Percentiles rank a stretch among this genome's conserved stretches.
Evolutionary conservation across 108 stramenopile species (phyloP).

Genomic region (Discostella stelligeroides): DNA sequence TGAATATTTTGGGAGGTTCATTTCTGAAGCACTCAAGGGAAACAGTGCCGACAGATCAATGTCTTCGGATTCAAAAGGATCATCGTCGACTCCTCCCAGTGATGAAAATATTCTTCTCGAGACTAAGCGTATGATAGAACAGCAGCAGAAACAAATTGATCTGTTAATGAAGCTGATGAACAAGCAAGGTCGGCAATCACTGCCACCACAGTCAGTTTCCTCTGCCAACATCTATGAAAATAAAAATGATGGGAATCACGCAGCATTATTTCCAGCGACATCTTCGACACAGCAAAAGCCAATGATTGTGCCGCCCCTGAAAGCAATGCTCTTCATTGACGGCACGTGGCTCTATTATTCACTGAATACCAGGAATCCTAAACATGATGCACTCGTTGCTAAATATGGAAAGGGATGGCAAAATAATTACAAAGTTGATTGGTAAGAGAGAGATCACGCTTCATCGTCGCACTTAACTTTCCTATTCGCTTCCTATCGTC

Average conservation of each 20-base stretch:
- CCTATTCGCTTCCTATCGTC: neutral
- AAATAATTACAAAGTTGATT: slow-evolving; percentile 65
- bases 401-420: slow-evolving; percentile 80
- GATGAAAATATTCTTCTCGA: slow-evolving; percentile 29
- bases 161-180: slow-evolving; percentile 45
- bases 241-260: neutral
- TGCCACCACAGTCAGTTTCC: slow-evolving; percentile 6
- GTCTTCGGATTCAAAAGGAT: slow-evolving; percentile 1
- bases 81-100: slow-evolving; percentile 8
- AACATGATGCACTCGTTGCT: slow-evolving; percentile 53
- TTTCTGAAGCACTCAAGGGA: slow-evolving; percentile 23
- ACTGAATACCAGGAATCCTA: slow-evolving; percentile 51
- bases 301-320: slow-evolving; percentile 65
- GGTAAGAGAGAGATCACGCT: slow-evolving; percentile 38
- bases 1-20: slow-evolving; percentile 26
- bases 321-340: slow-evolving; percentile 88
- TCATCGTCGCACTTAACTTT: neutral
- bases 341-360: slow-evolving; percentile 93
- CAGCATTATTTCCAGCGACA: neutral
- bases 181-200: slow-evolving; percentile 35
- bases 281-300: slow-evolving; percentile 14
- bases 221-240: neutral
- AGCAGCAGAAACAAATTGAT: slow-evolving; percentile 67
- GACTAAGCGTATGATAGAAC: slow-evolving; percentile 51
- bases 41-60: neutral